These are phyloP conservation scores for Fraxinus pennsylvanica DNA, from an alignment of 257 asterid genomes.

Conservation along the genomic window DNA sequence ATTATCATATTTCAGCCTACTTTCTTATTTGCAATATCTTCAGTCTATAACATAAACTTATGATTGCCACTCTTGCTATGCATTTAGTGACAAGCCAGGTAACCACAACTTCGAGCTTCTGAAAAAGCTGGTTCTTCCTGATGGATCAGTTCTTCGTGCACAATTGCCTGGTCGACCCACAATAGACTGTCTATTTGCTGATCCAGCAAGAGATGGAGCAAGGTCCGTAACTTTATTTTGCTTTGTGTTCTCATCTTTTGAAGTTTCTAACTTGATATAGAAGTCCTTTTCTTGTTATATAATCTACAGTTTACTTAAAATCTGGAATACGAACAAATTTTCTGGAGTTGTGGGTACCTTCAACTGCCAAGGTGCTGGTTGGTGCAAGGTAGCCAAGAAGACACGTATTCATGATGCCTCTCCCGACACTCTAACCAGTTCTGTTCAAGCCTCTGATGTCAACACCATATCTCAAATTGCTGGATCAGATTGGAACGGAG, in stretches of 20 bases:
- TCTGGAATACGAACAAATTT: slow-evolving; percentile 82
- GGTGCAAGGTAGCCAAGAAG: slow-evolving; percentile 71
- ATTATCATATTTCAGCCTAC: slow-evolving; percentile 10
- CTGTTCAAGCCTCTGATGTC: slow-evolving; percentile 69
- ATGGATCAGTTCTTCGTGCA: slow-evolving; percentile 89
- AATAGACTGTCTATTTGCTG: slow-evolving; percentile 76
- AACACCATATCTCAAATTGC: slow-evolving; percentile 62
- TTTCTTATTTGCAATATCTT: background rate
- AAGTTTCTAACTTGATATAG: background rate
- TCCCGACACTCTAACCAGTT: slow-evolving; percentile 81
- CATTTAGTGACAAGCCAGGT: slow-evolving; percentile 68
- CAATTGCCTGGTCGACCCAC: slow-evolving; percentile 91
- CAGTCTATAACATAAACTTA: background rate
- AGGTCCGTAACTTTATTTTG: slow-evolving; percentile 43
- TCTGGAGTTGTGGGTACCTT: slow-evolving; percentile 87
- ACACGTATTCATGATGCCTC: slow-evolving; percentile 86
- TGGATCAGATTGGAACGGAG: slow-evolving; percentile 83
- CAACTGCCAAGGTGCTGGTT: slow-evolving; percentile 93
- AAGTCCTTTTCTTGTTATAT: background rate
- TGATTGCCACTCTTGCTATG: background rate
- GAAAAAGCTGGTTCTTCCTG: slow-evolving; percentile 87
- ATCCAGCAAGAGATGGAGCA: slow-evolving; percentile 94
- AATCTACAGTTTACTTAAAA: slow-evolving; percentile 78
- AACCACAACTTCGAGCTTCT: slow-evolving; percentile 86
- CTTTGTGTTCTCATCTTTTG: background rate